phyloP scores from a whole-genome alignment of 305 asterid genomes.

The Solanum hybrid region DNA sequence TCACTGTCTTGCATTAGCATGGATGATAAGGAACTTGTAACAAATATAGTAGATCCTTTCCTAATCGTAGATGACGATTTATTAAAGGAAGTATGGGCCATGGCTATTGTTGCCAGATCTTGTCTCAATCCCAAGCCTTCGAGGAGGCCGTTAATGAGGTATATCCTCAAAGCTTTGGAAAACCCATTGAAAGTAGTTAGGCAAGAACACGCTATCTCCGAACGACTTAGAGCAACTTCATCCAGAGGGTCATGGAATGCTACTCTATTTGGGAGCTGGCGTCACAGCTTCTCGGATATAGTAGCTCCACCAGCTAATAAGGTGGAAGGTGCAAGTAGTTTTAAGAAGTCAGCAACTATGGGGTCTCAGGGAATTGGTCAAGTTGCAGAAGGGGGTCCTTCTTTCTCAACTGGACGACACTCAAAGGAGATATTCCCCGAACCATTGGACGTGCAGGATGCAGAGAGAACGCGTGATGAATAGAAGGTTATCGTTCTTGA shows the following conservation, averaged over 20 bases:
- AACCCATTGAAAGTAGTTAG: constrained; percentile 72
- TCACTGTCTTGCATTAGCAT: constrained; percentile 56
- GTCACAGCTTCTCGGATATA: constrained; percentile 55
- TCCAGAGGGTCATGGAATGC: constrained; percentile 80
- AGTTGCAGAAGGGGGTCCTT: constrained; percentile 34
- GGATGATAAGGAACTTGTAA: constrained; percentile 72
- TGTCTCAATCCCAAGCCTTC: constrained; percentile 85
- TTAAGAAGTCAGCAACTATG: constrained; percentile 44
- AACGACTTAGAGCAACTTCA: constrained; percentile 54
- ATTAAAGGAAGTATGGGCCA: constrained; percentile 92
- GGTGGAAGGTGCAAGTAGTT: constrained; percentile 42
- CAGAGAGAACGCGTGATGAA: neutral
- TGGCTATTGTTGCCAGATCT: constrained; percentile 76
- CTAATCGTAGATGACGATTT: constrained; percentile 69
- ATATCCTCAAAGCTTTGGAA: constrained; percentile 78
- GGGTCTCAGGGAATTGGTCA: constrained; percentile 55
- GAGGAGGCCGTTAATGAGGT: constrained; percentile 76
- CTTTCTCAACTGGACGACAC: constrained; percentile 33
- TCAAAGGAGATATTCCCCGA: constrained; percentile 9
- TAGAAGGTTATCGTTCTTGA: neutral
- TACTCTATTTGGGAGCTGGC: constrained; percentile 73
- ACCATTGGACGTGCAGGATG: constrained; percentile 1
- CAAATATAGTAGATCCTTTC: constrained; percentile 75
- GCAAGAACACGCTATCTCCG: constrained; percentile 58
- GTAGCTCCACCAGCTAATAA: constrained; percentile 25